Evolutionary conservation across 495 filamentous ascomycete genomes (phyloP), one percentile per base, ranked within the genome.

Genomic region (Cryomyces minteri): DNA sequence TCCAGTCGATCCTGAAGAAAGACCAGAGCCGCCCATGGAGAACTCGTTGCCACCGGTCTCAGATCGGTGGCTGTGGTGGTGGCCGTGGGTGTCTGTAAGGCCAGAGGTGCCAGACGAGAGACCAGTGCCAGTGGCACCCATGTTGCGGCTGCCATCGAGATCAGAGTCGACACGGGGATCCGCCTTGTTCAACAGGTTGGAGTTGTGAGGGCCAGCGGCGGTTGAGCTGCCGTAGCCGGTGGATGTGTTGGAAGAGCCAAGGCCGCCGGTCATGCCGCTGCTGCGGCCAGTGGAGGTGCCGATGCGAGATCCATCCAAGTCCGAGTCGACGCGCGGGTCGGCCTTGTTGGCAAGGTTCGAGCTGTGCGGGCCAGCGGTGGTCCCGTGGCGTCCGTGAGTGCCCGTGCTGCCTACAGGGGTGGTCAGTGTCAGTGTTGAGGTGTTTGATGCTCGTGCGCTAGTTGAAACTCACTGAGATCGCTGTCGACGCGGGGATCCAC

Each of bases 401-500:
- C n/a, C n/a, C n/a, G n/a, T n/a, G n/a, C n/a, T n/a, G n/a, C n/a
- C n/a, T n/a, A n/a, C n/a, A n/a, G n/a, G n/a, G n/a, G 18, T 43
- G 41, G 32, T 57, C 59, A 10, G 62, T 58, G 11, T 55, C 56
- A n/a, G 58, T 56, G 5, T 55, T 50, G 48, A 56, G 47, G 31
- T 47, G 41, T 38, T 34, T 40, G 29, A 31, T 31, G 38, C 51
- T 43, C 51, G 37, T 6, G 33, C 33, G 6, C 33, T 6, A 6
- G 7, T 37, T n/a, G 33, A 37, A 6, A n/a, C n/a, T n/a, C 50
- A 45, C 64, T 61, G 5, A 51, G 49, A 44, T 68, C 65, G 32
- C 62, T 65, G 48, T 72, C 70, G 0, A 72, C 67, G 36, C 66
- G 64, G 33, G 71, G 69, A 48, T 74, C 71, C 25, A 62, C 42